Conservation (phyloP, 78 protist species). For the Dictyostelium capitatum region DNA sequence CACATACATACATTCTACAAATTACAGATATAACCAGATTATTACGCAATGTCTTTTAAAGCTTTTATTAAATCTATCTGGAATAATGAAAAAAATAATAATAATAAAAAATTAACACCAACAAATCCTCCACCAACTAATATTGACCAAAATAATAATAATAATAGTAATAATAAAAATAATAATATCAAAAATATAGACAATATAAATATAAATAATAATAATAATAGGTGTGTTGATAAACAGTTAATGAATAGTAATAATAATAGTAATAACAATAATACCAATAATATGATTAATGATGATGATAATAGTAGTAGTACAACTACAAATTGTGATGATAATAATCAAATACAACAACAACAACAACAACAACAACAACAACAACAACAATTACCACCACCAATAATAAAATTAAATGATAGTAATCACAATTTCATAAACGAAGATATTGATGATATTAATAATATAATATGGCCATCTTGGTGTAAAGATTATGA, state of each 20-base stretch:
- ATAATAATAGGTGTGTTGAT: neutral
- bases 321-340: neutral
- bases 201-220: neutral
- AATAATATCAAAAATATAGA: neutral
- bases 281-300: slow-evolving; percentile 1
- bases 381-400: neutral
- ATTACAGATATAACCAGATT: too few relatives aligned
- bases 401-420: neutral
- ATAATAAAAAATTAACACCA: too few relatives aligned
- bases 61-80: too few relatives aligned
- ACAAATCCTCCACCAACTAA: too few relatives aligned
- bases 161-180: too few relatives aligned
- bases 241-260: neutral
- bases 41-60: neutral
- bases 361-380: neutral
- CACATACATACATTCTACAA: too few relatives aligned
- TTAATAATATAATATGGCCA: slow-evolving; percentile 54
- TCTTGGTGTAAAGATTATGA: slow-evolving; percentile 6
- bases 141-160: too few relatives aligned
- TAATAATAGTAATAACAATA: neutral
- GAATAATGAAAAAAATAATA: too few relatives aligned
- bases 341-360: neutral
- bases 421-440: neutral
- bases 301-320: slow-evolving; percentile 21
- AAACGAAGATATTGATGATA: neutral